Percentiles rank a stretch among this genome's conserved stretches.
Conservation (phyloP, 2,329 filamentous ascomycete genomes). For the Neofusicoccum cordaticola region DNA sequence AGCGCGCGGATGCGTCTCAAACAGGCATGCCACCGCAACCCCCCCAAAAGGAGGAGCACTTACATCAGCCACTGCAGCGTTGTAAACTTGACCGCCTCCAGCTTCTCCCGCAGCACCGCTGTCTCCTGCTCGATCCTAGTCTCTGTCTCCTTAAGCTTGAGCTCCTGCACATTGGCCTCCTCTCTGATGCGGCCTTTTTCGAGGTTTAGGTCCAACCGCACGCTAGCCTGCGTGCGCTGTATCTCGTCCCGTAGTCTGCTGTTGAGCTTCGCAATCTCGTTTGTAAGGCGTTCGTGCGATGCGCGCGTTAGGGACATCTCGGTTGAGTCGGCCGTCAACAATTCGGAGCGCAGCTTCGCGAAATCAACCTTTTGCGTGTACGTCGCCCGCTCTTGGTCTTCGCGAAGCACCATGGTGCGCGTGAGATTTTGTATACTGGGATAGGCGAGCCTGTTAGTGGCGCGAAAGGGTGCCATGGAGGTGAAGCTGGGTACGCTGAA, state of each 20-base stretch:
- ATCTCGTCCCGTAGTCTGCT: slow-evolving; percentile 90
- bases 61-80: slow-evolving; percentile 98
- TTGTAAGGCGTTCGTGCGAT: slow-evolving; percentile 87
- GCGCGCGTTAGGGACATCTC: slow-evolving; percentile 85
- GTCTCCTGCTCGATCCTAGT: slow-evolving; percentile 98
- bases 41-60: slow-evolving; percentile 40
- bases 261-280: slow-evolving; percentile 92
- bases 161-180: slow-evolving; percentile 92
- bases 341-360: slow-evolving; percentile 90
- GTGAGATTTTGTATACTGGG: slow-evolving; percentile 90
- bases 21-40: background rate
- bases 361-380: slow-evolving; percentile 94
- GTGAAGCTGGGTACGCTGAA: background rate
- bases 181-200: slow-evolving; percentile 96
- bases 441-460: background rate
- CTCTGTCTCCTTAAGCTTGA: slow-evolving; percentile 98
- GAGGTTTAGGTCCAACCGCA: slow-evolving; percentile 87
- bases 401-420: slow-evolving; percentile 93
- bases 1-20: too few species aligned
- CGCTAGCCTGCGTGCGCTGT: slow-evolving; percentile 86
- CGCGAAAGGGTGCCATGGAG: background rate
- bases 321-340: slow-evolving; percentile 86
- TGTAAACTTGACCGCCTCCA: slow-evolving; percentile 97
- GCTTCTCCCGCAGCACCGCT: slow-evolving; percentile 80
- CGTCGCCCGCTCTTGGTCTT: slow-evolving; percentile 79